These are phyloP conservation scores for Penicillium odoratum DNA, from an alignment of 495 filamentous ascomycete species.

Conservation along the genomic window DNA sequence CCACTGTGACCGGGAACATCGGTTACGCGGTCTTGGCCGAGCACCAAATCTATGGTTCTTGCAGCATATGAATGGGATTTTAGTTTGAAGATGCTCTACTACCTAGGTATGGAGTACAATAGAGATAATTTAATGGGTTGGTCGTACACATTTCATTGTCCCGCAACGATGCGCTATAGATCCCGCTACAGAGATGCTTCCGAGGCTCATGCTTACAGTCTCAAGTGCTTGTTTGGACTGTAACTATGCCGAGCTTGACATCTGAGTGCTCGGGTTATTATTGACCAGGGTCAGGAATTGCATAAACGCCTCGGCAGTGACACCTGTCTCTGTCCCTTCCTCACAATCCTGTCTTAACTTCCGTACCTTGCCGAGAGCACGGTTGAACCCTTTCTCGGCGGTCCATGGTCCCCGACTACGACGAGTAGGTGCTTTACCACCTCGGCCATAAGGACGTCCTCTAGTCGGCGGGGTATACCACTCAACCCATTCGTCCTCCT, in stretches of 20 bases:
- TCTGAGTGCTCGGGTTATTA: constrained; percentile 15
- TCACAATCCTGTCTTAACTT: constrained; percentile 42
- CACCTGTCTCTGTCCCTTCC: constrained; percentile 36
- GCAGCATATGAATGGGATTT: neutral
- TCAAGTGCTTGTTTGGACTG: neutral
- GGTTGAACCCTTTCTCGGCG: constrained; percentile 47
- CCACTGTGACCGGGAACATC: constrained; percentile 4
- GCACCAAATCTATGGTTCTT: neutral
- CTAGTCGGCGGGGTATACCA: constrained; percentile 22
- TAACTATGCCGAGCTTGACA: constrained; percentile 1
- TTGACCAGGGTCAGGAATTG: constrained; percentile 42
- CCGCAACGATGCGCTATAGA: constrained; percentile 17
- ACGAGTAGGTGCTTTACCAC: constrained; percentile 39
- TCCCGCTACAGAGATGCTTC: neutral
- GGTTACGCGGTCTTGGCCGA: constrained; percentile 7
- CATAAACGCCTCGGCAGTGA: constrained; percentile 41
- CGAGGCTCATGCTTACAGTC: neutral
- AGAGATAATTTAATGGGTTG: neutral
- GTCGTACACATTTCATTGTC: constrained; percentile 13
- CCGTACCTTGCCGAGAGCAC: constrained; percentile 42
- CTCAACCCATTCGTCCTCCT: constrained; percentile 47
- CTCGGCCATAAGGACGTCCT: constrained; percentile 39
- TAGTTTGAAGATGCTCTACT: neutral
- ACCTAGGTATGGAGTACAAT: too few species aligned
- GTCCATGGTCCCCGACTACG: constrained; percentile 43